Base-by-base conservation (phyloP, 2,329 filamentous ascomycete species). In the Aspergillus sp. region DNA sequence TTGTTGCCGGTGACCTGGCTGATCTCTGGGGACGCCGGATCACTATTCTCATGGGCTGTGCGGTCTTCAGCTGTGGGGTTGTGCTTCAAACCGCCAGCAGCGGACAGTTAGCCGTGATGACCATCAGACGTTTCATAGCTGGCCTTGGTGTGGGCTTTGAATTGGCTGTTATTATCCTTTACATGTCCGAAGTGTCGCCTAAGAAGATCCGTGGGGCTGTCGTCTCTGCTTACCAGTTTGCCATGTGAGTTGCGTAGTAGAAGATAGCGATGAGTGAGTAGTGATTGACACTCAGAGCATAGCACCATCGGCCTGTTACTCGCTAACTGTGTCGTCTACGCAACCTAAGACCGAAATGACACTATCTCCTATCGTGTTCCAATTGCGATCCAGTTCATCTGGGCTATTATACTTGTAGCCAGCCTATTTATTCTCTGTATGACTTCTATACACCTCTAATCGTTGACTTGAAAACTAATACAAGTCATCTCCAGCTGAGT, bases 131-230 rank as follows among this genome's bases (percentile, higher is more conserved):
- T 83, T 79, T 93, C 60, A 79, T 93, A 69, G 88, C 90, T 50
- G 91, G 91, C 75, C 75, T 92, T 59, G 91, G 91, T 82, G 90
- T 93, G 70, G 91, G 91, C 73, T 92, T 92, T 75, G 89, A 91
- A 68, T 92, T 89, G 7, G 89, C 91, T 71, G 87, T 92, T 71
- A 87, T 93, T 76, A 91, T 93, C 72, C 82, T 92, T 64, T 93
- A 94, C 85, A 94, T 95, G 91, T 92, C 89, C 54, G 91, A 93
- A 80, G 91, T 93, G 74, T 76, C 78, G 41, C 89, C 89, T 60
- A 85, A 84, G 76, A 91, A 91, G 77, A 89, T 95, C 66, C 87
- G 91, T 71, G 91, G 91, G 72, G 88, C 90, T 59, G 84, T 93
- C 54, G 91, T 94, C 19, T 34, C 8, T 34, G 31, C 31, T 34